Evolutionary conservation across 2,329 filamentous ascomycete species (phyloP).

Genomic region (Aspergillus amoenus): DNA sequence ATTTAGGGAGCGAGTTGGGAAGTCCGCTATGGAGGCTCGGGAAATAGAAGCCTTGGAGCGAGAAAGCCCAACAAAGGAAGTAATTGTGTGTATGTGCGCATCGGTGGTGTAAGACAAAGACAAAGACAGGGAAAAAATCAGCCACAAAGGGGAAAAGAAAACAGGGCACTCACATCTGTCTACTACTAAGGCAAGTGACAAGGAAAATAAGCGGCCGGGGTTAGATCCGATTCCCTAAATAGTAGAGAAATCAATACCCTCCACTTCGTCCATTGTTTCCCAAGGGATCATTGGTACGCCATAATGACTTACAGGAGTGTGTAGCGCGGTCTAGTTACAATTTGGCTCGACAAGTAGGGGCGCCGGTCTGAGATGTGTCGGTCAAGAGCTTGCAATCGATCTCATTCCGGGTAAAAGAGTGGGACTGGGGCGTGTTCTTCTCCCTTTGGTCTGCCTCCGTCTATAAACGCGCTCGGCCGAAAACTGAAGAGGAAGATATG

Average conservation of each 20-base stretch:
- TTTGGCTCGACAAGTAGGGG: neutral
- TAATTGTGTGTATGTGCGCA: neutral
- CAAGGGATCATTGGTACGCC: neutral
- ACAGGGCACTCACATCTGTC: constrained; percentile 8
- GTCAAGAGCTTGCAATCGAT: constrained; percentile 1
- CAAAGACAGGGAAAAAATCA: neutral
- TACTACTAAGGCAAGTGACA: neutral
- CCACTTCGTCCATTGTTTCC: neutral
- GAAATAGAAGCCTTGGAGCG: neutral
- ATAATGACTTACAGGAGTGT: constrained; percentile 1
- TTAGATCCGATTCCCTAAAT: constrained; percentile 3
- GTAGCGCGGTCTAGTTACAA: neutral
- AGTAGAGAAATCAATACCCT: constrained; percentile 3
- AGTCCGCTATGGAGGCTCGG: neutral
- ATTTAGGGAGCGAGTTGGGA: neutral
- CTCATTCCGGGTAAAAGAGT: neutral
- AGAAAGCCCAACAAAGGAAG: no score
- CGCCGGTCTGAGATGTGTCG: neutral
- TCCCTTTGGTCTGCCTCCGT: constrained; percentile 1
- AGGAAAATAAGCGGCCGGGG: neutral
- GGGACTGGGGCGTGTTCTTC: neutral
- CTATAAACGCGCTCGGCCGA: constrained; percentile 5
- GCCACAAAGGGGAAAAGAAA: constrained; percentile 5
- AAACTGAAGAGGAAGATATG: constrained; percentile 11
- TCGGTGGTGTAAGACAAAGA: neutral